Evolutionary conservation across 352 stramenopile species (phyloP).

Genomic region (Thalassiosira exigua): DNA sequence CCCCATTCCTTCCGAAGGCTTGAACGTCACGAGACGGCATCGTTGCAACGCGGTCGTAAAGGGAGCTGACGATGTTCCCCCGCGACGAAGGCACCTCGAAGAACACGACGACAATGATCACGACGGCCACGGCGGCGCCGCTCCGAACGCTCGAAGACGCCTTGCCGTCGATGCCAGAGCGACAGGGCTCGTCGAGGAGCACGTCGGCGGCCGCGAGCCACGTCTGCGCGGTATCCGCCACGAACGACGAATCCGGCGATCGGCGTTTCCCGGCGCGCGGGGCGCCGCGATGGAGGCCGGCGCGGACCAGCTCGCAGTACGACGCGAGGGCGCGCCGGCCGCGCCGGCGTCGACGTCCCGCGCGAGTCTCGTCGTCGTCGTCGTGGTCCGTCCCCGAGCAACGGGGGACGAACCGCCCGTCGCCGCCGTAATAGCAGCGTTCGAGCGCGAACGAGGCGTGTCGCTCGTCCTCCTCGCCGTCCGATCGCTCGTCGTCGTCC

Average conservation of each 20-base stretch:
- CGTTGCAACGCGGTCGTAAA: conserved; percentile 40
- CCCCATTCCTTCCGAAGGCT: neutral
- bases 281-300: conserved; percentile 35
- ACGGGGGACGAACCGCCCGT: conserved; percentile 32
- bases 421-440: conserved; percentile 41
- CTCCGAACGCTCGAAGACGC: conserved; percentile 14
- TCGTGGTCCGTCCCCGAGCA: too few species aligned
- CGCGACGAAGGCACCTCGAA: conserved; percentile 57
- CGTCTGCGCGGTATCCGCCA: conserved; percentile 41
- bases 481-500: conserved; percentile 25
- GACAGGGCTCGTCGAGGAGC: conserved; percentile 22
- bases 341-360: conserved; percentile 28
- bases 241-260: conserved; percentile 26
- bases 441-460: conserved; percentile 45
- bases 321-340: conserved; percentile 40
- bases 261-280: neutral
- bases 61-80: conserved; percentile 42
- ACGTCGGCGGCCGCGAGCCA: conserved; percentile 57
- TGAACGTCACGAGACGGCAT: conserved; percentile 20
- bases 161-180: conserved; percentile 3
- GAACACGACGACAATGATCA: conserved; percentile 56
- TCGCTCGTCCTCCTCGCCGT: conserved; percentile 25
- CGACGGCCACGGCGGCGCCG: conserved; percentile 44
- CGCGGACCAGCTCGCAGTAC: conserved; percentile 44
- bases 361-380: conserved; percentile 1